A percentile compares a stretch with the other conserved stretches of the same genome.
These are phyloP conservation scores for Corymbia maculata DNA, from an alignment of 345 rosid genomes.

Conservation along the genomic window DNA sequence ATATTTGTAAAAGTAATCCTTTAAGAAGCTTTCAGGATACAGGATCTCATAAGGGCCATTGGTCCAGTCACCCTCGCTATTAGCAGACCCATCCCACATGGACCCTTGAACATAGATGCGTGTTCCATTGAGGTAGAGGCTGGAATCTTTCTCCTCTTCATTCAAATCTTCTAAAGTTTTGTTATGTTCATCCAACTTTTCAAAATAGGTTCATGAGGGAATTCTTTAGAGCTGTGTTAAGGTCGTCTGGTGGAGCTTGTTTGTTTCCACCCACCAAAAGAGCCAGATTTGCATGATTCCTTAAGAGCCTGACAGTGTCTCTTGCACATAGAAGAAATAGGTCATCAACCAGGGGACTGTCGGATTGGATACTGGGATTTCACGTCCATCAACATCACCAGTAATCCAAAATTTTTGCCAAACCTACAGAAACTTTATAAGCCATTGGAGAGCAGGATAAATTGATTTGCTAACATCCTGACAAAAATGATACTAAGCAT, in stretches of 20 bases:
- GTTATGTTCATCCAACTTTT: constrained; percentile 6
- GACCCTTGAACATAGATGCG: constrained; percentile 79
- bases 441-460: neutral
- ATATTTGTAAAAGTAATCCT: constrained; percentile 52
- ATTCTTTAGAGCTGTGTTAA: constrained; percentile 68
- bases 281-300: constrained; percentile 89
- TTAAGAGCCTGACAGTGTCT: constrained; percentile 87
- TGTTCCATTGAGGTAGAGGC: constrained; percentile 83
- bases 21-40: constrained; percentile 82
- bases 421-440: constrained; percentile 34
- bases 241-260: constrained; percentile 89
- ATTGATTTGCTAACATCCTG: neutral
- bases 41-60: constrained; percentile 94
- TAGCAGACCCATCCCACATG: constrained; percentile 95
- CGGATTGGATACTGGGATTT: constrained; percentile 84
- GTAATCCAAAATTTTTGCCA: constrained; percentile 99
- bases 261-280: constrained; percentile 99
- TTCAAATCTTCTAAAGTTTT: neutral
- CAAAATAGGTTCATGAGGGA: constrained; percentile 47
- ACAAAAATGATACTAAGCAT: neutral
- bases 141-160: constrained; percentile 36
- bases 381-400: constrained; percentile 98
- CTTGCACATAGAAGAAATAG: constrained; percentile 80
- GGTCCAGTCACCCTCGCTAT: constrained; percentile 71
- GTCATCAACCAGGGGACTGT: constrained; percentile 86